Base-by-base conservation (phyloP, 1,284 basidiomycete genomes). In the Ceratobasidium sp. region DNA sequence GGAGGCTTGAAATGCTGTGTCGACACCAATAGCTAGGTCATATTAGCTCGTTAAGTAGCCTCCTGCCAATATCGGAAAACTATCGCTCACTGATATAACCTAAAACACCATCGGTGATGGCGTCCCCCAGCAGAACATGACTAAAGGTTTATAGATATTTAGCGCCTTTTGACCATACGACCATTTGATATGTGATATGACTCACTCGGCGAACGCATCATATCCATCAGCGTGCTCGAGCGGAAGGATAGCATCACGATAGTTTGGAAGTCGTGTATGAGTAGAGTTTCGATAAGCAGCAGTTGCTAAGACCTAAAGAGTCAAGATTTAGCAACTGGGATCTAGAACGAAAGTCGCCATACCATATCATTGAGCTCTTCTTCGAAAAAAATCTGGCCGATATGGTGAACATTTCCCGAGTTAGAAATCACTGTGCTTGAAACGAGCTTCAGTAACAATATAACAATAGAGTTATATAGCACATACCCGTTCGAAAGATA, bases 371-470 rank as follows among this genome's bases (percentile, higher is more conserved):
- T 91, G 77, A 91, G 84, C 4, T 87, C 87, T 80, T 92, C 91
- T 52, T 90, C 89, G 78, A 91, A 91, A 86, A 91, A 91, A 83
- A 90, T 90, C 81, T 92, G 91, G 0, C 90, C 91, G 20, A 87
- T 86, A 82, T 92, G 89, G 0, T 84, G 83, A 2, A 90, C 85
- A n/a, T 86, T 84, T 15, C 87, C 87, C 9, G 87, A 86, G 61
- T 82, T 81, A 78, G 46, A 48, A 48, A 48, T 48, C 17, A 48
- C 46, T 1, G 46, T 48, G 1, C 46, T 48, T 48, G 46, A 48
- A 48, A 33, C 46, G 17, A 9, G 17, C 7, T 13, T 48, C 17
- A 48, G 46, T 13, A 48, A 12, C 7, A 48, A 9, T 17, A 17
- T 48, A 7, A 13, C 2, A 1, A 13, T 48, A 13, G 1, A 9